Conservation (phyloP, 108 stramenopile species). For the Cyclotella sp. region DNA sequence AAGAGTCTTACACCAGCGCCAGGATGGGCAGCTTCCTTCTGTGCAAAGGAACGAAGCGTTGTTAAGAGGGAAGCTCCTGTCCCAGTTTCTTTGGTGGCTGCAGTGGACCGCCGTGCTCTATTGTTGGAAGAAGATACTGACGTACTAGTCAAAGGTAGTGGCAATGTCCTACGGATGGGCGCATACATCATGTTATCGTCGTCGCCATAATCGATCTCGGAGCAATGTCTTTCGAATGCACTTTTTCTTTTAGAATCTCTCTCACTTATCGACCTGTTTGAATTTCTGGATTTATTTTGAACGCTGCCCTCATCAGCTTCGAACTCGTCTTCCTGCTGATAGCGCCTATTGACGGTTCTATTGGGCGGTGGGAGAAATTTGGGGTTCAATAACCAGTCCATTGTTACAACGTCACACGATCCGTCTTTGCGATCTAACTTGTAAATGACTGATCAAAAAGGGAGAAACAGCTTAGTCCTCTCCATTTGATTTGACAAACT, state of each 20-base stretch:
- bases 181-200: constrained; percentile 34
- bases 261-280: neutral
- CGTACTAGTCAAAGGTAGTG: constrained; percentile 6
- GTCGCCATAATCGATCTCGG: constrained; percentile 38
- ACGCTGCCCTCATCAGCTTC: constrained; percentile 5
- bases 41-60: constrained; percentile 55
- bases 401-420: constrained; percentile 75
- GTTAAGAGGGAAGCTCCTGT: constrained; percentile 51
- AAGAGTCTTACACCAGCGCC: constrained; percentile 86
- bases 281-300: neutral
- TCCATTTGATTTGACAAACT: neutral
- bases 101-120: constrained; percentile 10
- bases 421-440: constrained; percentile 82
- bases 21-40: constrained; percentile 48
- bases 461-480: neutral
- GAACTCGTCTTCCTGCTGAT: constrained; percentile 2
- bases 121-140: constrained; percentile 5
- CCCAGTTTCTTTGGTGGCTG: constrained; percentile 7
- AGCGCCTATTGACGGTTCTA: constrained; percentile 6
- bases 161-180: constrained; percentile 34
- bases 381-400: constrained; percentile 78
- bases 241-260: neutral
- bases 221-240: constrained; percentile 18
- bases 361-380: constrained; percentile 21
- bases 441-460: constrained; percentile 55